Evolutionary conservation across 2,329 filamentous ascomycete species (phyloP).

Genomic region (Arthrobotrys sinensis): DNA sequence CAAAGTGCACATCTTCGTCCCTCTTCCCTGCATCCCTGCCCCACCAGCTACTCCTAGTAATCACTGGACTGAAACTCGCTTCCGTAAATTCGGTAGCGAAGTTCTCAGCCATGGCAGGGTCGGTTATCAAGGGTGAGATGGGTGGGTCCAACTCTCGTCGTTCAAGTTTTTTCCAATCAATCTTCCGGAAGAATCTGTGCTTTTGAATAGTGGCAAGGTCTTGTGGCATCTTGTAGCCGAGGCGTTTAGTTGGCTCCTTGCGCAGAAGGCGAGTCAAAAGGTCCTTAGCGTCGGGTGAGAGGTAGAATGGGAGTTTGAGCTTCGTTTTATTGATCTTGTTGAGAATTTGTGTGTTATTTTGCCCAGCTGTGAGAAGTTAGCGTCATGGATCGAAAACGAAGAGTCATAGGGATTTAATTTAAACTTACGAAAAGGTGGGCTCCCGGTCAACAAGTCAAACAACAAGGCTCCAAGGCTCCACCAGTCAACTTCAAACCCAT

Average conservation of each 20-base stretch:
- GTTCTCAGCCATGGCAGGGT: slow-evolving; percentile 96
- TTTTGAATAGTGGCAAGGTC: slow-evolving; percentile 88
- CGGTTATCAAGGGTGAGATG: slow-evolving; percentile 92
- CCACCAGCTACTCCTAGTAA: slow-evolving; percentile 69
- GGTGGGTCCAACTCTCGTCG: slow-evolving; percentile 87
- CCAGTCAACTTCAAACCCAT: slow-evolving; percentile 97
- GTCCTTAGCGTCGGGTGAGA: slow-evolving; percentile 93
- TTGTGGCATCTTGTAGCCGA: slow-evolving; percentile 89
- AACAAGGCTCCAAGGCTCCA: slow-evolving; percentile 96
- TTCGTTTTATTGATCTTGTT: slow-evolving; percentile 97
- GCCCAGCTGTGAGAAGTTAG: slow-evolving; percentile 71
- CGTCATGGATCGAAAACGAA: neutral
- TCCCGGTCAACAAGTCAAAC: slow-evolving; percentile 92
- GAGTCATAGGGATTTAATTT: neutral
- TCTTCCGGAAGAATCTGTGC: slow-evolving; percentile 96
- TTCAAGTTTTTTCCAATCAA: slow-evolving; percentile 92
- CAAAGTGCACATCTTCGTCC: slow-evolving; percentile 69
- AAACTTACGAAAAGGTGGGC: slow-evolving; percentile 79
- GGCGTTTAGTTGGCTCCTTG: slow-evolving; percentile 91
- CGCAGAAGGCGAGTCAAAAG: slow-evolving; percentile 88
- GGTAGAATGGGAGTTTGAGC: slow-evolving; percentile 87
- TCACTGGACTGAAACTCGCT: slow-evolving; percentile 81
- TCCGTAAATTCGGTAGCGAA: slow-evolving; percentile 94
- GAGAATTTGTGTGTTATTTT: slow-evolving; percentile 94
- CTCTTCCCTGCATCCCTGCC: slow-evolving; percentile 69